Percentiles rank a stretch among this genome's conserved stretches.
Evolutionary conservation across 306 rosid species (phyloP).

Genomic region (Canavalia gladiata): DNA sequence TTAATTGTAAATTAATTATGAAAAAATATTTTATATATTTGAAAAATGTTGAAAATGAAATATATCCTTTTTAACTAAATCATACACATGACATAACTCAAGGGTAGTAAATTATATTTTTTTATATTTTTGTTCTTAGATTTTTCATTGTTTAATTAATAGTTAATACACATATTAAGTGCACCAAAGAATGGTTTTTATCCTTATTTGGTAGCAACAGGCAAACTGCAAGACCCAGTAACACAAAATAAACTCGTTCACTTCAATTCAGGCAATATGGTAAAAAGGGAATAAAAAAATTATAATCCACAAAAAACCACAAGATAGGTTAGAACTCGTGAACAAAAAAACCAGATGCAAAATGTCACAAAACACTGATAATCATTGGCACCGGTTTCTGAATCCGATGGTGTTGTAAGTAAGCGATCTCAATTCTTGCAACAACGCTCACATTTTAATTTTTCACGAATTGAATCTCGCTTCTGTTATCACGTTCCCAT

Average conservation of each 20-base stretch:
- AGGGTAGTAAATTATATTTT: too few relatives aligned
- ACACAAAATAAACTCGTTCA: not conserved
- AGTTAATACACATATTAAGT: not conserved
- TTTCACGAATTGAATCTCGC: slow-evolving; percentile 1
- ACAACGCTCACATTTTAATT: slow-evolving; percentile 6
- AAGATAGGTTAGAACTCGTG: not conserved
- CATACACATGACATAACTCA: too few relatives aligned
- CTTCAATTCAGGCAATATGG: not conserved
- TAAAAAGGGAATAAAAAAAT: not conserved
- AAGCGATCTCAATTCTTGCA: slow-evolving; percentile 37
- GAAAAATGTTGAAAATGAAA: too few relatives aligned
- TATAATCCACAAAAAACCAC: not conserved
- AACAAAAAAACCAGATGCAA: slow-evolving; percentile 2
- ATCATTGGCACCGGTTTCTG: slow-evolving; percentile 37
- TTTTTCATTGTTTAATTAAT: too few relatives aligned
- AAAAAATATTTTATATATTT: too few relatives aligned
- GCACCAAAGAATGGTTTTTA: not conserved
- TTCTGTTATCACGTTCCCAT: slow-evolving; percentile 53
- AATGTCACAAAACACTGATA: slow-evolving; percentile 27
- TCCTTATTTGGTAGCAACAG: not conserved
- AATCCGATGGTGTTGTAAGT: slow-evolving; percentile 10
- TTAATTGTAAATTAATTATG: too few relatives aligned
- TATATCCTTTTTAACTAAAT: too few relatives aligned
- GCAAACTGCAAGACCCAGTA: not conserved
- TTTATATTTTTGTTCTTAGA: too few relatives aligned